phyloP scores from a whole-genome alignment of 495 filamentous ascomycete species.

The Penicillium tannophilum region DNA sequence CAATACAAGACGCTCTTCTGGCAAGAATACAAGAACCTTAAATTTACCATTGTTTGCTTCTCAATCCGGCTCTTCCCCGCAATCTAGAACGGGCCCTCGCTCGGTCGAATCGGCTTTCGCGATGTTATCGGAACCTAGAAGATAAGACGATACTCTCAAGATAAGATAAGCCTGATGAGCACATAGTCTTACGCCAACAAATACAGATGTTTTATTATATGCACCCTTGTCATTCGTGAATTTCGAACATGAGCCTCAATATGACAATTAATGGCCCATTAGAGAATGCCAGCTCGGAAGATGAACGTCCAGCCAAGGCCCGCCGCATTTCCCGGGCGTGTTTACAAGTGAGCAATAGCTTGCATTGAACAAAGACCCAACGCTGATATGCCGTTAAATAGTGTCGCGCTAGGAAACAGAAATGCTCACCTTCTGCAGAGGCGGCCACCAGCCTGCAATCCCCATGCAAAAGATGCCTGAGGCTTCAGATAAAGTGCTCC shows the following conservation, averaged over 20 bases:
- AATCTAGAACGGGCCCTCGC: not conserved
- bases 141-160: not conserved
- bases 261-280: not conserved
- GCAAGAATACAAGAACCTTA: no score
- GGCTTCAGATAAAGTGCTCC: conserved; percentile 16
- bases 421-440: conserved; percentile 12
- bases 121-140: not conserved
- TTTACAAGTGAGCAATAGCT: conserved; percentile 11
- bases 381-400: not conserved
- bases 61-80: not conserved
- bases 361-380: not conserved
- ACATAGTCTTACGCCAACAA: not conserved
- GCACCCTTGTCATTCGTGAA: no score
- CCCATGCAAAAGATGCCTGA: conserved; percentile 20
- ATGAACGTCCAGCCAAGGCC: conserved; percentile 9
- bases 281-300: conserved; percentile 6
- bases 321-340: conserved; percentile 18
- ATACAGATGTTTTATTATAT: no score
- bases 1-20: no score
- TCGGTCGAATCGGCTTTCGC: not conserved
- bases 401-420: conserved; percentile 25
- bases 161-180: not conserved
- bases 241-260: not conserved
- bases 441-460: conserved; percentile 6
- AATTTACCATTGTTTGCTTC: not conserved